These are phyloP conservation scores for Aspergillus panamensis DNA, from an alignment of 495 filamentous ascomycete species.

Conservation along the genomic window DNA sequence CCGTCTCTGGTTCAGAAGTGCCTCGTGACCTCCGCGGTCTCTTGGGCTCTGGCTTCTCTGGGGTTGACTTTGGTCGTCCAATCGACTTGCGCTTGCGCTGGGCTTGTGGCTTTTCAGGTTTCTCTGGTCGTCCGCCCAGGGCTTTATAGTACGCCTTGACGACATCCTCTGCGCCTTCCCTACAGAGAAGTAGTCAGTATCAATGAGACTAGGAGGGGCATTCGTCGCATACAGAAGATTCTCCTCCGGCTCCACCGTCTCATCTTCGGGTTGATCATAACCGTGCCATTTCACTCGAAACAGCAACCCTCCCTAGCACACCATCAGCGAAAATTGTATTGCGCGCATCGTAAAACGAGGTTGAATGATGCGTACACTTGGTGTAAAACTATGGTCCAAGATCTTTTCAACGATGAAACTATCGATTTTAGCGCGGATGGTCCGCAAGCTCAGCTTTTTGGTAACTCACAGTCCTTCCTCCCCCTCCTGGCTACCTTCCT, in stretches of 20 bases:
- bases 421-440: slow-evolving; percentile 28
- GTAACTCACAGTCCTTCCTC: slow-evolving; percentile 33
- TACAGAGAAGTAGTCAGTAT: slow-evolving; percentile 23
- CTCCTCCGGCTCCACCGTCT: slow-evolving; percentile 59
- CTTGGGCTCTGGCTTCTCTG: slow-evolving; percentile 19
- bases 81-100: slow-evolving; percentile 37
- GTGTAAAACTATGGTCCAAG: slow-evolving; percentile 42
- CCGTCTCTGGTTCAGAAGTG: slow-evolving; percentile 22
- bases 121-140: slow-evolving; percentile 55
- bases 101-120: slow-evolving; percentile 22
- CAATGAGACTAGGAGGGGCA: slow-evolving; percentile 6
- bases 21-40: slow-evolving; percentile 21
- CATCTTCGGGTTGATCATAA: slow-evolving; percentile 52
- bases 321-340: slow-evolving; percentile 13
- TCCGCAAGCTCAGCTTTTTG: not conserved
- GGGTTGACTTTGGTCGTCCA: slow-evolving; percentile 29
- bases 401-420: slow-evolving; percentile 65
- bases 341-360: not conserved
- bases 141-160: slow-evolving; percentile 52
- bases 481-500: slow-evolving; percentile 41
- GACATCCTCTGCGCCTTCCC: slow-evolving; percentile 50
- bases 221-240: slow-evolving; percentile 45
- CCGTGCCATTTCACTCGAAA: slow-evolving; percentile 64
- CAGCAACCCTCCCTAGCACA: slow-evolving; percentile 38
- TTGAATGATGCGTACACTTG: slow-evolving; percentile 28